Conservation (phyloP, 2,329 filamentous ascomycete genomes). For the Colletotrichum zoysiae region DNA sequence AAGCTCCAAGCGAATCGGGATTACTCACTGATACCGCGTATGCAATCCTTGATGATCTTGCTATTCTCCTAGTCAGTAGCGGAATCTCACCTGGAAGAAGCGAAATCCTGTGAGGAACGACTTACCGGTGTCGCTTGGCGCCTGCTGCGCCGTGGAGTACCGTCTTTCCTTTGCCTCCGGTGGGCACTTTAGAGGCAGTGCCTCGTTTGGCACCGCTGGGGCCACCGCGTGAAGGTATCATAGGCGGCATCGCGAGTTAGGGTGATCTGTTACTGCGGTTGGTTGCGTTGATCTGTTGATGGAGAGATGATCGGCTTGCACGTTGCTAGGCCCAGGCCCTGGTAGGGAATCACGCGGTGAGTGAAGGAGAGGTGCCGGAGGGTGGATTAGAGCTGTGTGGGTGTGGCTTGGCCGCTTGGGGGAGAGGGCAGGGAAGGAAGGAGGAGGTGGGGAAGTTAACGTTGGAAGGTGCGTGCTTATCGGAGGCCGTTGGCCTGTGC, state of each 20-base stretch:
- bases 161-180: conserved; percentile 42
- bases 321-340: neutral
- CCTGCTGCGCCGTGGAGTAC: conserved; percentile 45
- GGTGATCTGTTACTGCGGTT: neutral
- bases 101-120: neutral
- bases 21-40: conserved; percentile 63
- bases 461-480: conserved; percentile 7
- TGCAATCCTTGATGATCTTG: conserved; percentile 62
- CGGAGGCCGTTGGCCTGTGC: neutral
- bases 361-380: neutral
- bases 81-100: neutral
- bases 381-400: too few species aligned
- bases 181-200: neutral
- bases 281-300: neutral
- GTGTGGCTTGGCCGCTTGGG: neutral
- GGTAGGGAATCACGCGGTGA: neutral
- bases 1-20: conserved; percentile 31
- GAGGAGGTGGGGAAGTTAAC: neutral
- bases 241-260: conserved; percentile 46
- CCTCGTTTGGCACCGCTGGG: conserved; percentile 45
- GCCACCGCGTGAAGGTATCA: conserved; percentile 48
- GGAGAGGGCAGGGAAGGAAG: neutral
- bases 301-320: neutral
- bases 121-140: conserved; percentile 47
- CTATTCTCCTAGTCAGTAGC: conserved; percentile 48